Conservation (phyloP, 2,329 filamentous ascomycete species). For the Exutisphaerella laricina region DNA sequence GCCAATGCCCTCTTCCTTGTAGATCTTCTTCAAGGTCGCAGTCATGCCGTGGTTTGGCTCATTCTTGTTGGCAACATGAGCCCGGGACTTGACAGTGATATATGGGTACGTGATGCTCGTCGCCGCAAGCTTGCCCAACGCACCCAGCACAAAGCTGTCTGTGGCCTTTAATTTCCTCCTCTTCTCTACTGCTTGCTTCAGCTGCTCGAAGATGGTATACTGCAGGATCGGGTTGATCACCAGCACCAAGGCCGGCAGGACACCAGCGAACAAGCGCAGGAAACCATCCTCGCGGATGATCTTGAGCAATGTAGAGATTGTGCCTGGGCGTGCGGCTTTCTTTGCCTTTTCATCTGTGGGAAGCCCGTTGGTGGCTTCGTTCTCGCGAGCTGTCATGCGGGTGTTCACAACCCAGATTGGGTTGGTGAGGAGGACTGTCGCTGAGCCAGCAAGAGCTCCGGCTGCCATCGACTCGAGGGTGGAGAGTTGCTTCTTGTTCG, state of each 20-base stretch:
- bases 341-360: slow-evolving; percentile 37
- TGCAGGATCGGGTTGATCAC: slow-evolving; percentile 98
- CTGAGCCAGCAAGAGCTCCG: slow-evolving; percentile 85
- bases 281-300: slow-evolving; percentile 81
- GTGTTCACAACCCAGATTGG: slow-evolving; percentile 99
- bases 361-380: slow-evolving; percentile 41
- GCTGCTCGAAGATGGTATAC: slow-evolving; percentile 97
- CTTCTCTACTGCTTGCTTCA: slow-evolving; percentile 86
- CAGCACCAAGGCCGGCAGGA: slow-evolving; percentile 84
- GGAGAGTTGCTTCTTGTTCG: slow-evolving; percentile 71
- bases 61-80: slow-evolving; percentile 80
- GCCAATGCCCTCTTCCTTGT: slow-evolving; percentile 82
- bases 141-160: slow-evolving; percentile 85
- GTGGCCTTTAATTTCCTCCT: slow-evolving; percentile 71
- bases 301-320: slow-evolving; percentile 72
- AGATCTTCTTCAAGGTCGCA: slow-evolving; percentile 69
- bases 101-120: slow-evolving; percentile 96
- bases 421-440: slow-evolving; percentile 93
- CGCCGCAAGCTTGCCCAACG: slow-evolving; percentile 88
- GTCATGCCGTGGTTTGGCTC: slow-evolving; percentile 76
- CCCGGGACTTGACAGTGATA: slow-evolving; percentile 96
- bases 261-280: slow-evolving; percentile 79
- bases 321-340: slow-evolving; percentile 58
- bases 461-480: slow-evolving; percentile 93
- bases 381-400: slow-evolving; percentile 86